Conservation (phyloP, 345 rosid species). For the Eucalyptus coolabah region DNA sequence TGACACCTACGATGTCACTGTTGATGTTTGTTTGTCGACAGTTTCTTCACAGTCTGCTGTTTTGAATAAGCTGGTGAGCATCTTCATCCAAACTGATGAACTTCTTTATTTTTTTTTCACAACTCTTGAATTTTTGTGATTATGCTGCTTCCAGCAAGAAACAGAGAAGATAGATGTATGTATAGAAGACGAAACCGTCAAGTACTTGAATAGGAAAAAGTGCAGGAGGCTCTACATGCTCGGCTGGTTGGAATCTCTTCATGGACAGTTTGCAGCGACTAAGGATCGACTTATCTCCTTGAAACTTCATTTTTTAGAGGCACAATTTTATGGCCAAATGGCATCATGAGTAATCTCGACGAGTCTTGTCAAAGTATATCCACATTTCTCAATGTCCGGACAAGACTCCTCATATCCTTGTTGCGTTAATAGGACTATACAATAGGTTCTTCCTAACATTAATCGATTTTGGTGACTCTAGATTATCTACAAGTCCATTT, state of each 20-base stretch:
- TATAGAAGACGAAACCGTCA: constrained; percentile 13
- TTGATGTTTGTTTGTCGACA: no score
- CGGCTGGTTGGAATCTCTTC: constrained; percentile 13
- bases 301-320: not conserved
- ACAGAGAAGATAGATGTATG: constrained; percentile 19
- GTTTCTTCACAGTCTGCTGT: no score
- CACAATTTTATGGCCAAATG: not conserved
- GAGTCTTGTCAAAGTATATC: not conserved
- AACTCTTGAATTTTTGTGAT: not conserved
- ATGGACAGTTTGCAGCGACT: constrained; percentile 6
- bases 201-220: constrained; percentile 40
- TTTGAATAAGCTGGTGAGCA: no score
- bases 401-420: not conserved
- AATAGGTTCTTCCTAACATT: not conserved
- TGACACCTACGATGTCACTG: no score
- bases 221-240: constrained; percentile 34
- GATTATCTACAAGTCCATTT: not conserved
- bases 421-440: not conserved
- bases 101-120: not conserved
- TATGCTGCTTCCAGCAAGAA: constrained; percentile 1
- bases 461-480: not conserved
- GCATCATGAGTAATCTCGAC: not conserved
- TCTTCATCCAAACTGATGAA: not conserved
- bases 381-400: not conserved
- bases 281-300: not conserved